Evolutionary conservation across 192 early-diverging fungal species (phyloP).

Genomic region (Coemansia aciculifera): DNA sequence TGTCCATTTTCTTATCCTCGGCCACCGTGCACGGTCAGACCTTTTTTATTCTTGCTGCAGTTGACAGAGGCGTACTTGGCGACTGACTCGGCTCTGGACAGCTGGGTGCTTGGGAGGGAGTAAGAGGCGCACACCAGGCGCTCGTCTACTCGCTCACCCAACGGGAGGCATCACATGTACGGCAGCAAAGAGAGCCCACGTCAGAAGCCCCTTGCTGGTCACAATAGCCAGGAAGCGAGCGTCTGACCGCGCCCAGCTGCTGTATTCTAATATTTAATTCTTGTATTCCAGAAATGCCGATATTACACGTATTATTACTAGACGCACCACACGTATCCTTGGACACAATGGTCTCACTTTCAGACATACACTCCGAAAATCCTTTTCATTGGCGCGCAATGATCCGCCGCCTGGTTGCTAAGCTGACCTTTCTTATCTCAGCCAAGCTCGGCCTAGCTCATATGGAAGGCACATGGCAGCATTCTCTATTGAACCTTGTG

Average conservation of each 20-base stretch:
- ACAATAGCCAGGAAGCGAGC: neutral
- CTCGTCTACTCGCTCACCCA: neutral
- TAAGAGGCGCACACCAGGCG: slow-evolving; percentile 1
- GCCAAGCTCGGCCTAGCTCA: neutral
- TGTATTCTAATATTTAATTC: neutral
- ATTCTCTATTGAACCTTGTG: neutral
- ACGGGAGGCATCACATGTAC: neutral
- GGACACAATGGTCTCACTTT: neutral
- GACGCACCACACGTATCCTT: neutral
- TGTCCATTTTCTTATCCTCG: neutral
- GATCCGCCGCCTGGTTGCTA: neutral
- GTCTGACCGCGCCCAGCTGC: slow-evolving; percentile 4
- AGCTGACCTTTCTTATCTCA: neutral
- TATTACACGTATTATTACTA: neutral
- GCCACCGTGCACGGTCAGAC: neutral
- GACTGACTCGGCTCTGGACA: neutral
- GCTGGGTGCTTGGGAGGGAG: neutral
- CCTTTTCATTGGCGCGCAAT: neutral
- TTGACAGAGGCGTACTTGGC: slow-evolving; percentile 3
- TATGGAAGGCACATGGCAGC: neutral
- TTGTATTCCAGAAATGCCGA: neutral
- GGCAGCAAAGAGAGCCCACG: neutral
- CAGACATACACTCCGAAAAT: neutral
- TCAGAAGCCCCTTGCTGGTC: slow-evolving; percentile 9
- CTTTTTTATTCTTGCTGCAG: neutral